Conservation (phyloP, 441 rosid genomes). For the Viola pubescens region DNA sequence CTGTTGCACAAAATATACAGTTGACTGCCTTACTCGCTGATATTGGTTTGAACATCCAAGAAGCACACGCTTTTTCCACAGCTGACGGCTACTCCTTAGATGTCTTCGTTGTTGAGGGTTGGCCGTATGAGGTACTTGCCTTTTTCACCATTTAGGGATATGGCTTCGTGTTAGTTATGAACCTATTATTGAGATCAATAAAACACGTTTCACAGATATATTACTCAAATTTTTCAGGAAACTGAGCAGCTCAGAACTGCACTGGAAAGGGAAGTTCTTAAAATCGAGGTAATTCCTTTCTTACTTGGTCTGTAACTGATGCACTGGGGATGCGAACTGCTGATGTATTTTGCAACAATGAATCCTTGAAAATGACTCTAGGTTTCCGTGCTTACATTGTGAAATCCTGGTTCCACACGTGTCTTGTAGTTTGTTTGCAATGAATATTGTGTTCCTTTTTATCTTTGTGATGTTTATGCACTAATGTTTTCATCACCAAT, state of each 20-base stretch:
- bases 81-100: slow-evolving; percentile 85
- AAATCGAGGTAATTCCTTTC: slow-evolving; percentile 51
- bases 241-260: slow-evolving; percentile 64
- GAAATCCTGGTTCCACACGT: too few species aligned
- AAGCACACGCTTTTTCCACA: slow-evolving; percentile 93
- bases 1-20: slow-evolving; percentile 36
- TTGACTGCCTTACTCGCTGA: slow-evolving; percentile 79
- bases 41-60: slow-evolving; percentile 82
- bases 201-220: slow-evolving; percentile 17
- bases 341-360: neutral
- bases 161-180: neutral
- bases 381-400: too few species aligned
- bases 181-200: slow-evolving; percentile 9
- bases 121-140: slow-evolving; percentile 70
- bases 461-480: too few species aligned
- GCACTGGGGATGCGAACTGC: neutral
- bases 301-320: neutral
- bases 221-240: slow-evolving; percentile 42
- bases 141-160: neutral
- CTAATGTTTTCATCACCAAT: too few species aligned
- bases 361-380: neutral
- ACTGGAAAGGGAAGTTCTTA: slow-evolving; percentile 55
- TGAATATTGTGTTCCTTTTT: too few species aligned
- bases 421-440: too few species aligned
- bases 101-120: slow-evolving; percentile 96